Evolutionary conservation across 2,329 filamentous ascomycete species (phyloP), one percentile per base, ranked within the genome.

Genomic region (Knufia fluminis): DNA sequence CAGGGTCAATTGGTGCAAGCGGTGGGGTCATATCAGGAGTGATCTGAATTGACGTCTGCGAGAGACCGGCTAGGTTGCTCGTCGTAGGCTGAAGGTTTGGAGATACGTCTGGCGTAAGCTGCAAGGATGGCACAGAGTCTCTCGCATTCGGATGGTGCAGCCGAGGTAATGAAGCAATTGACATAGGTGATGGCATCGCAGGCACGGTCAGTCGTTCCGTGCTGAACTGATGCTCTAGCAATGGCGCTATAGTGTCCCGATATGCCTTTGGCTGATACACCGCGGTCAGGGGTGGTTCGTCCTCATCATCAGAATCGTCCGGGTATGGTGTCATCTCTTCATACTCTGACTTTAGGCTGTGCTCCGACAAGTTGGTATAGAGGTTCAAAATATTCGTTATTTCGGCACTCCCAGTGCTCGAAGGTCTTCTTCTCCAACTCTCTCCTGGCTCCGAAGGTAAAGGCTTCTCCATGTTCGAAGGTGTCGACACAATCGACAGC

Each of bases 311-410:
- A 31, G 48, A 55, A 12, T 49, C 56, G 26, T 51, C 33, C 3
- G 19, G 16, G 14, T 24, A 26, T 16, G 45, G 33, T 31, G 45
- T 20, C 8, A 31, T 17, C 23, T 48, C 45, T 31, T 48, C 45
- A 31, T 48, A 48, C 9, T 39, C 45, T 3, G 35, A 39, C 20
- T 24, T 19, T n/a, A 40, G 23, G 24, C 35, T 48, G 12, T 26
- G 35, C 24, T 48, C 16, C 10, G 45, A 40, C 19, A 28, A 3
- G 36, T 40, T 48, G 8, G 33, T 51, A 39, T 59, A 59, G 47
- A 59, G 50, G 24, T 42, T 48, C 19, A 59, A 53, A 10, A 59
- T 59, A 20, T 58, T 54, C 24, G 56, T 58, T 4, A 54, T 58
- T 32, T 54, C 56, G 9, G 51, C 52, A 45, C 57, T 59, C 43